Base-by-base conservation (phyloP, 2,329 filamentous ascomycete genomes). In the Alternaria sp. region DNA sequence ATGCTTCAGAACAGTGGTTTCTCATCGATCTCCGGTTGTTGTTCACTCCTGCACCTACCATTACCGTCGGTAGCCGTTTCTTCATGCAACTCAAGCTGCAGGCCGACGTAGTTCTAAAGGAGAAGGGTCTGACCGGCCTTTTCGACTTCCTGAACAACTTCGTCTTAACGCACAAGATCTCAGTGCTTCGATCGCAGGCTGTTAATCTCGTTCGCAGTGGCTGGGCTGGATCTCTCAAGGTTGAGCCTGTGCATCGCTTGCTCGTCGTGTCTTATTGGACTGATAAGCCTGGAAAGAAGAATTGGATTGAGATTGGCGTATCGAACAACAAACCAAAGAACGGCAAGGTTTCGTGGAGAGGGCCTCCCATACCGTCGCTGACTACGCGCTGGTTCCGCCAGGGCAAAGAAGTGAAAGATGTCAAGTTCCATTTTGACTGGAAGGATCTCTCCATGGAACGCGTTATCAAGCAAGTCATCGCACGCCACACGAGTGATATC, bases 241-340 rank as follows among this genome's bases (percentile, higher is more conserved):
- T 97, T 15, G 93, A 97, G 76, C 85, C 90, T 26, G 84, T 97
- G 40, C 92, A 96, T 76, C 88, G 96, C 63, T 91, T 91, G 26
- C 83, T 99, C 61, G 89, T 93, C 10, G 87, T 99, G 32, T 94
- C 97, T 74, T 99, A 99, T 80, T 99, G 96, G 96, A 85, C 87
- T 15, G 86, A 87, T 54, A 88, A 89, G 71, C 85, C 86, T 60
- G 88, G 88, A 1, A 85, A 87, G 15, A 97, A 96, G 82, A 97
- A 90, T 77, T 99, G 96, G 95, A 85, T 99, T 51, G 90, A 98
- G 67, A 84, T 99, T 54, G 94, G 93, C 10, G 87, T 97, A 36
- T 86, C 89, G 62, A 93, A 90, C 74, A 90, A 90, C 30, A 83
- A 76, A 63, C 66, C 73, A 30, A 75, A 69, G 61, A 80, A 77